These are phyloP conservation scores for Yarrowia galli DNA, from an alignment of 1,139 yeast species.

Conservation along the genomic window DNA sequence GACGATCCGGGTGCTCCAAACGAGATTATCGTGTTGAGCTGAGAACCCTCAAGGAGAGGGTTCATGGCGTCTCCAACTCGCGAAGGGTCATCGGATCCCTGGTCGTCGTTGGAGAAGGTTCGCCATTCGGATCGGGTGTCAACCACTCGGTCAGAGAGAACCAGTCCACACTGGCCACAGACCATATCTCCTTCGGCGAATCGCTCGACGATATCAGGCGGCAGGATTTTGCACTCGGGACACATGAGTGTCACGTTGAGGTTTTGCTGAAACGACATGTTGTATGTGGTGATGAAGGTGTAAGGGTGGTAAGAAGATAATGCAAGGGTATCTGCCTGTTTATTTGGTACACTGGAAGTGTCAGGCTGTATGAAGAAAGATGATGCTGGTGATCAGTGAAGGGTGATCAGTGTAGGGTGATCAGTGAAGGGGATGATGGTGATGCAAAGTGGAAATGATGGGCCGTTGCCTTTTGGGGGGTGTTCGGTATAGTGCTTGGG, in stretches of 20 bases:
- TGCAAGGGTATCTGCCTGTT: not conserved
- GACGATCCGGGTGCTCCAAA: constrained; percentile 71
- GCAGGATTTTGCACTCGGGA: constrained; percentile 94
- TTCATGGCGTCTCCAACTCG: constrained; percentile 99
- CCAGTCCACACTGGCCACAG: constrained; percentile 95
- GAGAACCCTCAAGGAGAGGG: constrained; percentile 89
- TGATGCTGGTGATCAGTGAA: too few relatives aligned
- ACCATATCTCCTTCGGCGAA: constrained; percentile 98
- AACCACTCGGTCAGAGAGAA: constrained; percentile 87
- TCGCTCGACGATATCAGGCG: constrained; percentile 94
- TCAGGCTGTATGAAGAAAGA: not conserved
- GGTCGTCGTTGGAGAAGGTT: constrained; percentile 93
- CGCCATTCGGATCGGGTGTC: constrained; percentile 99
- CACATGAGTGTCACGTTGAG: constrained; percentile 89
- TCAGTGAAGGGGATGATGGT: not conserved
- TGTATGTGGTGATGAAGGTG: not conserved
- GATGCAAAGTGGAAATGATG: not conserved
- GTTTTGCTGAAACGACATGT: constrained; percentile 53
- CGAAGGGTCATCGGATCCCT: constrained; percentile 96
- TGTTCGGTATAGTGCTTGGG: too few relatives aligned
- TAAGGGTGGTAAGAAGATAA: not conserved
- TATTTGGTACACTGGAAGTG: too few relatives aligned
- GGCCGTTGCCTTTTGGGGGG: not conserved
- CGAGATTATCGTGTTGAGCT: constrained; percentile 91
- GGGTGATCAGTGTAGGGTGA: not conserved